Evolutionary conservation across 345 rosid species (phyloP), one percentile per base, ranked within the genome.

Genomic region (Arabidopsis arenosa): DNA sequence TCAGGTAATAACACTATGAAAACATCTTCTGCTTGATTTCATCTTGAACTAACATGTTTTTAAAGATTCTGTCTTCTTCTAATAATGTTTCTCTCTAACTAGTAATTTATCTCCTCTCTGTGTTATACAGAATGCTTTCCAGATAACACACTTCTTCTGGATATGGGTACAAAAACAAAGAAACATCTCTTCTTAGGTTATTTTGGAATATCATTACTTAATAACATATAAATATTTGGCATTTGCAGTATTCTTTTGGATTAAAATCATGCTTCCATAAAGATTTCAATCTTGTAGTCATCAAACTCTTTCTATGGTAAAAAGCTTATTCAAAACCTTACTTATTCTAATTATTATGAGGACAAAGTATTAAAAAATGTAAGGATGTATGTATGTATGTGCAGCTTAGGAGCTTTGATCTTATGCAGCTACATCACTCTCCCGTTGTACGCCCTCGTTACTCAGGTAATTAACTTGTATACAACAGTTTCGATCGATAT

Each of bases 111-210:
- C 48, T 66, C 65, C 14, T 35, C 14, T 35, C 30, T 57, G 35
- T 62, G 32, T 57, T 40, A 23, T 85, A 84, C 87, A 95, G 98
- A 95, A 90, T 55, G 99, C 98, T 37, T 92, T 95, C 84, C 98
- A 92, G 82, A 92, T 95, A 79, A 95, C 99, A 32, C 92, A 92
- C 71, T 92, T 92, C 88, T 69, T 92, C 18, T 95, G 98, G 99
- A 85, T 92, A 58, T 90, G 86, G 99, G 99, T 92, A 85, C n/a
- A 79, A 7, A 51, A 0, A 23, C 7, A n/a, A 53, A 17, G 44
- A 59, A 35, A 36, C 55, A 57, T 49, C 1, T 49, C 7, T n/a
- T 65, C 10, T 37, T 18, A 5, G 13, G 14, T 43, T 55, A 2
- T 11, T n/a, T 23, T 65, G 1, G 17, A 61, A 2, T 60, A 2